Base-by-base conservation (phyloP, 192 early-diverging fungal species). In the Coemansia sp. region DNA sequence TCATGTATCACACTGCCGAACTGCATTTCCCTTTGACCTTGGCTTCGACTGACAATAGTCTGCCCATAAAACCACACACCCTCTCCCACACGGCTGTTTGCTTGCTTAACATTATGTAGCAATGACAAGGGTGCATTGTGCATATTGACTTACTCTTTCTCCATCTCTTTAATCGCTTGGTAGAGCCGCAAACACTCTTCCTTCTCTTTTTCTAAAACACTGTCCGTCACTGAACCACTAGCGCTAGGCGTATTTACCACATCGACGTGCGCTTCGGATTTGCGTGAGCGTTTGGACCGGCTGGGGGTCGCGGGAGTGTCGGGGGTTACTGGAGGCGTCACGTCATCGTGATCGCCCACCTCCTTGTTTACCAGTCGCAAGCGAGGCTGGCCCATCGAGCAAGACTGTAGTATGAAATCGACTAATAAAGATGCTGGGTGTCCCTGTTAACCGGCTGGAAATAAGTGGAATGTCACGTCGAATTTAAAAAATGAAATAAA, bases 81-180 rank as follows among this genome's bases (percentile, higher is more conserved):
- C 30, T n/a, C 34, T 37, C 9, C 34, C 34, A 37, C 34, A 37
- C 34, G 7, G 9, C 34, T 37, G 34, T 5, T 37, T 37, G 34
- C 9, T 6, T 37, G 1, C 11, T 37, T 6, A 37, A 37, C 34
- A 8, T 37, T 37, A 37, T 37, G 34, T 37, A 37, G 34, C 34
- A 37, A 37, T 30, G 27, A 30, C 27, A 9, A 37, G 34, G 3
- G 34, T 1, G 34, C 34, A 37, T 37, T 27, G 23, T 27, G 14
- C 24, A 50, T 30, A 27, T 17, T n/a, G 27, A 70, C 73, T 63
- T 77, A 77, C 73, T 64, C 64, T 42, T 63, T 77, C 59, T 70
- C 64, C 73, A 77, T 61, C 24, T 77, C 67, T 50, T 77, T 77
- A 43, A 77, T 37, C 2, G 68, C 53, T 44, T 77, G 65, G 57